A percentile compares a stretch with the other conserved stretches of the same genome.
Conservation (phyloP, 768 basidiomycete genomes). For the Mycena capillaripes region DNA sequence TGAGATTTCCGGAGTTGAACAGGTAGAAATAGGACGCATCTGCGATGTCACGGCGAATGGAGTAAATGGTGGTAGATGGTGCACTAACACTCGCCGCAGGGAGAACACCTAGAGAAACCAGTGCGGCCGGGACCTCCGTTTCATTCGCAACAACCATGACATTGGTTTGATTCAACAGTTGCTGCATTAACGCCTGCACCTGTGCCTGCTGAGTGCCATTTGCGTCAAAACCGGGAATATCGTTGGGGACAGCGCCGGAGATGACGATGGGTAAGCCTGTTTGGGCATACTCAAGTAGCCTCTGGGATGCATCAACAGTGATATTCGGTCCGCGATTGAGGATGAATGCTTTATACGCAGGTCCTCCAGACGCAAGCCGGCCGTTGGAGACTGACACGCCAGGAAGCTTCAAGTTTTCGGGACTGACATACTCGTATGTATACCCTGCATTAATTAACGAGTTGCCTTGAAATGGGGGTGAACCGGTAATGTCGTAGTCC, state of each 20-base stretch:
- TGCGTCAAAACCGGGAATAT: constrained; percentile 33
- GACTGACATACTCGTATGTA: constrained; percentile 36
- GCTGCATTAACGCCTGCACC: constrained; percentile 32
- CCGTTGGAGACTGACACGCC: constrained; percentile 31
- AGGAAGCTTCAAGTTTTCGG: constrained; percentile 35
- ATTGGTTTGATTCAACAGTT: constrained; percentile 15
- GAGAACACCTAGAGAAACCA: constrained; percentile 28
- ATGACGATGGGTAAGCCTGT: constrained; percentile 29
- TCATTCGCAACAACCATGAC: constrained; percentile 27
- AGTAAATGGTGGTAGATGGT: constrained; percentile 13
- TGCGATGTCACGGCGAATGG: constrained; percentile 20
- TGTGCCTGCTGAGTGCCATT: constrained; percentile 21
- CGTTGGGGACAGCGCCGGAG: constrained; percentile 25
- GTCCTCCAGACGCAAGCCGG: constrained; percentile 29
- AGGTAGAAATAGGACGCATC: constrained; percentile 30
- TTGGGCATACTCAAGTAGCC: constrained; percentile 29
- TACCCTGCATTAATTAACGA: constrained; percentile 31
- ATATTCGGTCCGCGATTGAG: constrained; percentile 25
- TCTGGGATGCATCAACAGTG: constrained; percentile 34
- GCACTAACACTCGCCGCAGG: constrained; percentile 25
- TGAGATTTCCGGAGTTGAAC: constrained; percentile 25
- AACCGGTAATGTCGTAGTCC: constrained; percentile 23
- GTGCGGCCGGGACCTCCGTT: constrained; percentile 18
- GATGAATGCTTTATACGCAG: constrained; percentile 35
- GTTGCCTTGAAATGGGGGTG: constrained; percentile 25